Conservation (phyloP, 148 eudicot species). For the Drosera capensis region DNA sequence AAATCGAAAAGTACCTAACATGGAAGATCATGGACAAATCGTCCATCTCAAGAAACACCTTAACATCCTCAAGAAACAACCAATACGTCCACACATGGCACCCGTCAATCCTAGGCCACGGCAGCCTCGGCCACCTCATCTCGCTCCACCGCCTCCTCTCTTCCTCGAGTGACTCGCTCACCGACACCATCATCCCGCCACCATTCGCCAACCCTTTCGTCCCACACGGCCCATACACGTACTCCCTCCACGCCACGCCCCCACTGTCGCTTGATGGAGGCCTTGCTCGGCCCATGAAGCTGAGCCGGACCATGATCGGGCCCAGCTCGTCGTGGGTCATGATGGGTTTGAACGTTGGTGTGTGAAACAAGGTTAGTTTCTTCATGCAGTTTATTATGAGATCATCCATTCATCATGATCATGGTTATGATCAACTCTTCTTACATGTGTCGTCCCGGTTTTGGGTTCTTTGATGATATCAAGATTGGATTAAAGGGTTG, state of each 20-base stretch:
- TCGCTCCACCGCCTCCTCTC: not conserved
- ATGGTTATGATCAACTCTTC: too few species aligned
- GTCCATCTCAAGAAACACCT: slow-evolving; percentile 14
- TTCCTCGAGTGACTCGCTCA: not conserved
- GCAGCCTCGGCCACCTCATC: slow-evolving; percentile 18
- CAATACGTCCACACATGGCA: slow-evolving; percentile 28
- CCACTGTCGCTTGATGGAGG: slow-evolving; percentile 5
- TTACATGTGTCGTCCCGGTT: too few species aligned
- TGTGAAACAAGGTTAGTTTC: slow-evolving; percentile 39
- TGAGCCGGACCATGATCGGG: slow-evolving; percentile 28
- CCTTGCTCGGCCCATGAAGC: slow-evolving; percentile 23
- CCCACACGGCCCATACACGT: slow-evolving; percentile 9
- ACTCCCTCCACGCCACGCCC: slow-evolving; percentile 36
- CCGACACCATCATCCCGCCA: not conserved
- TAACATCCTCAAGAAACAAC: slow-evolving; percentile 32
- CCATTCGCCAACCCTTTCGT: not conserved
- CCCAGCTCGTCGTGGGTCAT: slow-evolving; percentile 49
- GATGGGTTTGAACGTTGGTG: slow-evolving; percentile 35
- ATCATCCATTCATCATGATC: too few species aligned
- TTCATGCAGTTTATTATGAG: slow-evolving; percentile 15
- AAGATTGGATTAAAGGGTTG: too few species aligned
- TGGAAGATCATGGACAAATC: slow-evolving; percentile 25
- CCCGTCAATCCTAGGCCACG: slow-evolving; percentile 35
- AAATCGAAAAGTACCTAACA: not conserved
- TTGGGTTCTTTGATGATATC: too few species aligned